Evolutionary conservation across 768 basidiomycete species (phyloP).

Genomic region (Mycena rosella): DNA sequence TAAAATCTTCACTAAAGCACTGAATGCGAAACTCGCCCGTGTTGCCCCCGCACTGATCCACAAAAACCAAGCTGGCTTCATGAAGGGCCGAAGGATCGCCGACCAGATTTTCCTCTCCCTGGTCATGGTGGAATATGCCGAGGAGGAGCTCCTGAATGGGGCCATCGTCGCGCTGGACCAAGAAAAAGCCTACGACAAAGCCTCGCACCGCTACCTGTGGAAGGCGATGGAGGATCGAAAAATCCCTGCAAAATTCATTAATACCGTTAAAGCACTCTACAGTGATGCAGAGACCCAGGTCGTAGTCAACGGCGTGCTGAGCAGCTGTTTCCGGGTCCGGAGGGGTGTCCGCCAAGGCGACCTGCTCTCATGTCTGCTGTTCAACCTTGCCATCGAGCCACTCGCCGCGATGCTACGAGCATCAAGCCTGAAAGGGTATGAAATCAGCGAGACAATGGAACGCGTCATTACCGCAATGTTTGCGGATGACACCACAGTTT

Average conservation of each 20-base stretch:
- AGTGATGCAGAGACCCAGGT: neutral
- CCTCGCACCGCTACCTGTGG: too few species aligned
- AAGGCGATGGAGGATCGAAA: too few species aligned
- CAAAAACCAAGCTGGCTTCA: neutral
- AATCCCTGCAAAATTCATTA: neutral
- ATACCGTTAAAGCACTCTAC: neutral
- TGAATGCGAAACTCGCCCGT: neutral
- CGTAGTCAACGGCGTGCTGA: neutral
- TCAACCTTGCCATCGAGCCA: too few species aligned
- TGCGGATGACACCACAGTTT: slow-evolving; percentile 1
- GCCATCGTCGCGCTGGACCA: too few species aligned
- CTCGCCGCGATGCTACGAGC: neutral
- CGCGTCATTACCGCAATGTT: neutral
- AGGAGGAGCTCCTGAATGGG: neutral
- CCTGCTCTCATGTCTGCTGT: slow-evolving; percentile 5
- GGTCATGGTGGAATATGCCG: neutral
- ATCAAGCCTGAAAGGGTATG: neutral
- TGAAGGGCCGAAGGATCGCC: neutral
- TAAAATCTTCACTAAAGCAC: neutral
- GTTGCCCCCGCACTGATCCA: neutral
- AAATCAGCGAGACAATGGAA: neutral
- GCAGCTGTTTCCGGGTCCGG: neutral
- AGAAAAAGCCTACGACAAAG: too few species aligned
- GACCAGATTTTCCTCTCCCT: neutral
- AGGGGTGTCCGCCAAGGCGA: slow-evolving; percentile 5